These are phyloP conservation scores for Tricholoma flavovirens DNA, from an alignment of 768 basidiomycete genomes.

Conservation along the genomic window DNA sequence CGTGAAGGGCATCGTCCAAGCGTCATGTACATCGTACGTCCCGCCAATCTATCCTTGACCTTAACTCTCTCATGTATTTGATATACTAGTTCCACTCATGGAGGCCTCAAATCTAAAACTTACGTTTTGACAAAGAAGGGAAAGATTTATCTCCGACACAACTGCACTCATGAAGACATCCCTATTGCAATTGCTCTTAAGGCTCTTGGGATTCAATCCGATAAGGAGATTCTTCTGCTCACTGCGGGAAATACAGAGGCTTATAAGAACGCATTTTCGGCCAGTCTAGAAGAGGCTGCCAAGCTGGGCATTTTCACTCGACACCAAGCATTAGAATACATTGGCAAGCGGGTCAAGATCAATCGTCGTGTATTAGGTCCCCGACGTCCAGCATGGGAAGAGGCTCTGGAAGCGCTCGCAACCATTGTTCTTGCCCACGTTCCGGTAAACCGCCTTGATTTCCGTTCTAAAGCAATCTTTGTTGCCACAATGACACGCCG, in stretches of 20 bases:
- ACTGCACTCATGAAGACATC: slow-evolving; percentile 95
- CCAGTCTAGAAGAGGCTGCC: slow-evolving; percentile 91
- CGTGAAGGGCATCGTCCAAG: slow-evolving; percentile 86
- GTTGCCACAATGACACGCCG: slow-evolving; percentile 96
- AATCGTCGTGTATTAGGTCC: slow-evolving; percentile 79
- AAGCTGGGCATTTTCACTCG: slow-evolving; percentile 87
- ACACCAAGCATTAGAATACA: slow-evolving; percentile 92
- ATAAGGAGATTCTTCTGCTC: slow-evolving; percentile 94
- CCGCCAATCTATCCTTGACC: background rate
- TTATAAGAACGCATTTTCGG: slow-evolving; percentile 81
- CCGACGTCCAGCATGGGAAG: slow-evolving; percentile 83
- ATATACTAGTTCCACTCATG: slow-evolving; percentile 63
- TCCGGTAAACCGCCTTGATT: slow-evolving; percentile 83
- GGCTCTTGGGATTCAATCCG: slow-evolving; percentile 92
- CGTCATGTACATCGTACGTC: slow-evolving; percentile 92
- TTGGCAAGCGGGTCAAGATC: slow-evolving; percentile 88
- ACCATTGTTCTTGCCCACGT: slow-evolving; percentile 97
- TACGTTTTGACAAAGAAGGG: slow-evolving; percentile 95
- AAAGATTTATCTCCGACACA: slow-evolving; percentile 94
- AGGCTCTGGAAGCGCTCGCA: slow-evolving; percentile 93
- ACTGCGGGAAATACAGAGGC: slow-evolving; percentile 89
- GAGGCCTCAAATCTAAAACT: slow-evolving; percentile 91
- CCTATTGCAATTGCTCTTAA: slow-evolving; percentile 95
- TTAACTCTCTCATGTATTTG: background rate
- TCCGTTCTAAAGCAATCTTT: slow-evolving; percentile 92